Percentiles rank a stretch among this genome's conserved stretches.
Conservation (phyloP, 75 land plant species). For the Selaginella moellendorffii region DNA sequence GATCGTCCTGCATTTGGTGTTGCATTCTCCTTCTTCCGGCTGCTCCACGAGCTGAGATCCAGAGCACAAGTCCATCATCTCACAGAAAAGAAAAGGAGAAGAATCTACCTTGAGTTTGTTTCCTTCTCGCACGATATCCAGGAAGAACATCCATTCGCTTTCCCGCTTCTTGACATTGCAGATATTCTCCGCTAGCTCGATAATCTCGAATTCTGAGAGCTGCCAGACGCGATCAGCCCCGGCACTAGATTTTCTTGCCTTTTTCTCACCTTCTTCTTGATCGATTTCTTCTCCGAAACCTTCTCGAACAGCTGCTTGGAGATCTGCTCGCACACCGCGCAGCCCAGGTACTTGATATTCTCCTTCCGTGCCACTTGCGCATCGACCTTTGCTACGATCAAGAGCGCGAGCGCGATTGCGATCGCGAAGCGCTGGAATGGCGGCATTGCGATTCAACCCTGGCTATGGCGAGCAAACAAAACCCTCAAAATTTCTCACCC, state of each 20-base stretch:
- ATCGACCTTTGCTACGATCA: no score
- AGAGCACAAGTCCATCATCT: conserved; percentile 8
- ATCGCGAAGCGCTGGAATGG: no score
- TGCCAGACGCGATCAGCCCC: conserved; percentile 24
- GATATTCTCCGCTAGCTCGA: conserved; percentile 86
- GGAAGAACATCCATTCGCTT: conserved; percentile 80
- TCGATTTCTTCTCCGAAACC: background rate
- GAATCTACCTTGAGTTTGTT: conserved; percentile 56
- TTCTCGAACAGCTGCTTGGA: conserved; percentile 33
- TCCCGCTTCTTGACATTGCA: conserved; percentile 90
- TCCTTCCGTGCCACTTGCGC: no score
- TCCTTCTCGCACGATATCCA: conserved; percentile 86
- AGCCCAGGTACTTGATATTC: conserved; percentile 72
- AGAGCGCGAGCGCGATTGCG: no score
- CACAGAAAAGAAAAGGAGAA: background rate
- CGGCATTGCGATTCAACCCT: no score
- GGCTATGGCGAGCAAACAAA: no score
- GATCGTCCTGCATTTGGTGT: conserved; percentile 86
- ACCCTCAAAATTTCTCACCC: no score
- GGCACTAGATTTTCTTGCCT: no score
- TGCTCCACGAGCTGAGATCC: conserved; percentile 71
- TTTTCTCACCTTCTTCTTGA: no score
- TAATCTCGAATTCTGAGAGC: conserved; percentile 78
- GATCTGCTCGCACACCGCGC: conserved; percentile 69
- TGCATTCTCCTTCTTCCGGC: conserved; percentile 74